Evolutionary conservation across 2,329 filamentous ascomycete genomes (phyloP), one percentile per base, ranked within the genome.

Genomic region (Pyrenophora graminea): DNA sequence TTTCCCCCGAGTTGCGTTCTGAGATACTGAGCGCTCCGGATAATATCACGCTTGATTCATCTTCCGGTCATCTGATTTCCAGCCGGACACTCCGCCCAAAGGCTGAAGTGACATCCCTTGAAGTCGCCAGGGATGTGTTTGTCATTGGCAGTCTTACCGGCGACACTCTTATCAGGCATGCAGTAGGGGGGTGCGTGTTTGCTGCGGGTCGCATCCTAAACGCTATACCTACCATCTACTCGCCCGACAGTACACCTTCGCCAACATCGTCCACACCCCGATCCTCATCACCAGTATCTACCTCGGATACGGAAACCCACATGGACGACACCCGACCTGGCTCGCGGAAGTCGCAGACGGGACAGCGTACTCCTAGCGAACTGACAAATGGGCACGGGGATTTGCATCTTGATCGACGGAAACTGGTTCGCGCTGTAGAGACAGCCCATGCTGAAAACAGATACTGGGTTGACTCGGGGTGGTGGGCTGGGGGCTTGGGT

Each of bases 61-160:
- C 36, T 9, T 49, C 42, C 1, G 19, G 41, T 9, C 32, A 54
- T 13, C 69, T 75, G 36, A 76, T 85, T 31, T 82, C 81, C 1
- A 78, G 76, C 2, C 77, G 79, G 50, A 83, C 80, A 0, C 70
- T 86, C 23, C 77, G 83, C 19, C 63, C 72, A n/a, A 80, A 80
- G 65, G 78, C 79, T 1, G 76, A 81, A 44, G 67, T 74, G 2
- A 48, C 44, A 6, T 77, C 80, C 39, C 69, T 84, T 13, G 80
- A 85, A 64, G 72, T 85, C 25, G 77, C 81, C 0, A 74, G 68
- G 1, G 69, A 77, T 37, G 74, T 85, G 25, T 85, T 83, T 63
- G 77, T 82, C 37, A 80, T 81, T 32, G 83, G 83, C 9, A 85
- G 82, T 56, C 61, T 86, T 42, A 83, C 82, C 0, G 83, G 83